A percentile compares a stretch with the other conserved stretches of the same genome.
Evolutionary conservation across 2,329 filamentous ascomycete genomes (phyloP).

Genomic region (Huntiella moniliformis): DNA sequence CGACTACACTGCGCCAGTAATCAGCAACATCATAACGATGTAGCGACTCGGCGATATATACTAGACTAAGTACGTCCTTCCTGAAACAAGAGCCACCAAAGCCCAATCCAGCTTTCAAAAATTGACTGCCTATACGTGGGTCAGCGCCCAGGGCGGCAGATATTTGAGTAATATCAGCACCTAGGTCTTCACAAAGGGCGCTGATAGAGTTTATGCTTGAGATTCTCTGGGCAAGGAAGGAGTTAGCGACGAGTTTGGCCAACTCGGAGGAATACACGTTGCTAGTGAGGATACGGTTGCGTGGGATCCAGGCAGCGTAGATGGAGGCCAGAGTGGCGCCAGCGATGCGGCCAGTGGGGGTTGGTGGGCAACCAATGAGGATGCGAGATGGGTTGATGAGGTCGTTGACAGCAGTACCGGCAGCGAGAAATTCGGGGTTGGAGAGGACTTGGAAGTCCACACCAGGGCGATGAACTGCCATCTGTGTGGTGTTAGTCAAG

Average conservation of each 20-base stretch:
- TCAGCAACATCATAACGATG: slow-evolving; percentile 51
- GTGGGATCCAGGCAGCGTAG: slow-evolving; percentile 54
- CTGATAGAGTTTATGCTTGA: slow-evolving; percentile 66
- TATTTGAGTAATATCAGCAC: slow-evolving; percentile 58
- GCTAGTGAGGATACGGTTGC: slow-evolving; percentile 47
- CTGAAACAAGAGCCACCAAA: slow-evolving; percentile 71
- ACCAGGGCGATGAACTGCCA: slow-evolving; percentile 39
- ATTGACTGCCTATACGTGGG: slow-evolving; percentile 50
- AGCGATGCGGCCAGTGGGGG: slow-evolving; percentile 39
- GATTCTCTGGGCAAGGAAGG: slow-evolving; percentile 63
- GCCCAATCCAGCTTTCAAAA: slow-evolving; percentile 56
- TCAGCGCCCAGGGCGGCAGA: slow-evolving; percentile 50
- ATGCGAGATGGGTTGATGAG: slow-evolving; percentile 54
- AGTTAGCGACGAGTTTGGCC: slow-evolving; percentile 61
- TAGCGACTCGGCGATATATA: slow-evolving; percentile 54
- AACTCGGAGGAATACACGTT: slow-evolving; percentile 65
- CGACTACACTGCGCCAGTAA: slow-evolving; percentile 58
- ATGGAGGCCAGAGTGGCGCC: slow-evolving; percentile 44
- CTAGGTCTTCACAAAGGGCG: slow-evolving; percentile 60
- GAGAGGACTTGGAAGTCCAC: slow-evolving; percentile 58
- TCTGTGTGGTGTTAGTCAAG: slow-evolving; percentile 19
- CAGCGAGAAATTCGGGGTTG: slow-evolving; percentile 66
- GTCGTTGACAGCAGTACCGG: slow-evolving; percentile 56
- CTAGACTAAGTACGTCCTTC: slow-evolving; percentile 58
- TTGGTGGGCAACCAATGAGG: slow-evolving; percentile 51